Base-by-base conservation (phyloP, 768 basidiomycete genomes). In the Mycena chlorophos region DNA sequence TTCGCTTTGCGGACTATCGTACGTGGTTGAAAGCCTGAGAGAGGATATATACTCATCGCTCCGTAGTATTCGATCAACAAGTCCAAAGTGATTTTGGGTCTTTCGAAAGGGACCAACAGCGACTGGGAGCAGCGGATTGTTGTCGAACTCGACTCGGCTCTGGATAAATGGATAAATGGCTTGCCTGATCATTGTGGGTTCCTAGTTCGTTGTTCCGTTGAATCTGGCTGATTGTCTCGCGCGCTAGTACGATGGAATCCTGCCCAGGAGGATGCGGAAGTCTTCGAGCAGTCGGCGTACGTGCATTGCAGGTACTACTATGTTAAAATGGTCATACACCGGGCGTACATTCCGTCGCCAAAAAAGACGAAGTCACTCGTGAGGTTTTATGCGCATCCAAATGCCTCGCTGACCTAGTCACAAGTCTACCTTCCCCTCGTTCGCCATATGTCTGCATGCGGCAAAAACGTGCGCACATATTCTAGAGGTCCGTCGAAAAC, bases 361-460 rank as follows among this genome's bases (percentile, higher is more conserved):
- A 72, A 78, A 42, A 83, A 83, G 53, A 77, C 69, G 10, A 61
- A 62, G 8, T 66, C 71, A 4, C 56, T 68, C 1, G 65, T 55
- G 17, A 19, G 57, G 50, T 3, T 37, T 30, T n/a, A 28, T 40
- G 3, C n/a, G n/a, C n/a, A 26, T 40, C 16, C n/a, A 3, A 23
- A 16, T 10, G 20, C 42, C 3, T 3, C 31, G 0, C 20, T 14
- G 1, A 28, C n/a, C 10, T 14, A 43, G 45, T 28, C 12, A 38
- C 17, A 19, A 43, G 20, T 20, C 30, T 34, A 39, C 69, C 0
- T 78, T 86, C 48, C 85, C 87, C 73, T 64, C 90, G 0, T 74
- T 93, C 28, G 88, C 89, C 0, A 92, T 94, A 51, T 93, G 91
- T 68, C 84, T 87, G n/a, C 93, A 92, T 57, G 85, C 92, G 0